Evolutionary conservation across 2,329 filamentous ascomycete species (phyloP).

Genomic region (Botryosphaeria dothidea): DNA sequence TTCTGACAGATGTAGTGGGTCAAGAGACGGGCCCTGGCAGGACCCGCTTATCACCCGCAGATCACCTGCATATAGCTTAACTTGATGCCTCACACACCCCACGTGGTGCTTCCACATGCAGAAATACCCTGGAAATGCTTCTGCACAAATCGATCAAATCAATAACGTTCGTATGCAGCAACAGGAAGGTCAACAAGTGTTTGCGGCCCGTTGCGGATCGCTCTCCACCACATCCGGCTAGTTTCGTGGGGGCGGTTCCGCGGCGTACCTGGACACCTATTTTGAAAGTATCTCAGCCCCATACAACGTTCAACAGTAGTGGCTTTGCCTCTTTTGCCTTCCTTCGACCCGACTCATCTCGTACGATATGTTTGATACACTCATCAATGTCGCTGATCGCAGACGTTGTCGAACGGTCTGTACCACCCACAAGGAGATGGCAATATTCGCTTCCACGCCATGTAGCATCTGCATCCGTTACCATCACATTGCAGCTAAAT

Average conservation of each 20-base stretch:
- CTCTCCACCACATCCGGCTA: not conserved
- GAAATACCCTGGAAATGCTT: not conserved
- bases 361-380: not conserved
- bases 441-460: too few species aligned
- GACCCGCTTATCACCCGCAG: too few species aligned
- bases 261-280: not conserved
- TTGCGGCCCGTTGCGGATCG: not conserved
- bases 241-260: not conserved
- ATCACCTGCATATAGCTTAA: not conserved
- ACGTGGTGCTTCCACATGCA: not conserved
- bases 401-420: too few species aligned
- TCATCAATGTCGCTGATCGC: too few species aligned
- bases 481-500: too few species aligned
- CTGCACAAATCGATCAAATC: not conserved
- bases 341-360: not conserved
- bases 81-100: not conserved
- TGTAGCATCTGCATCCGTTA: too few species aligned
- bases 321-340: not conserved
- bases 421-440: too few species aligned
- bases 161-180: not conserved
- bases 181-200: not conserved
- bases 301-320: not conserved
- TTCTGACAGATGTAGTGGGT: not conserved
- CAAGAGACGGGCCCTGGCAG: not conserved
- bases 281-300: not conserved